Percentiles rank a stretch among this genome's conserved stretches.
phyloP scores from a whole-genome alignment of 2,329 filamentous ascomycete species.

The Xylariaceae sp. region DNA sequence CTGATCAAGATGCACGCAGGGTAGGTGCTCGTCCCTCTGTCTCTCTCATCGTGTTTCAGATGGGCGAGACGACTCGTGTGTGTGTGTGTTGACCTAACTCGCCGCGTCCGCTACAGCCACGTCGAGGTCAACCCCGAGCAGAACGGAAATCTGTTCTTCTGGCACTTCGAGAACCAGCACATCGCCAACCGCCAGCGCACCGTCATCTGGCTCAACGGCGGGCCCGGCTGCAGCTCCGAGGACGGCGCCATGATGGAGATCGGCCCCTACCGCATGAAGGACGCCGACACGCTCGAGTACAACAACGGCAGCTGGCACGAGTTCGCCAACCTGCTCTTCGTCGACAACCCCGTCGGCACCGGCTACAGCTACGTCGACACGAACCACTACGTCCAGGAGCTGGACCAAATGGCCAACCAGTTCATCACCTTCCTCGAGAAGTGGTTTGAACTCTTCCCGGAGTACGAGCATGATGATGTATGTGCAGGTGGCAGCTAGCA shows the following conservation, averaged over 20 bases:
- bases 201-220: conserved; percentile 95
- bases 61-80: no score
- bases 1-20: conserved; percentile 97
- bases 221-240: conserved; percentile 94
- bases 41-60: conserved; percentile 4
- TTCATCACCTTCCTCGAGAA: conserved; percentile 86
- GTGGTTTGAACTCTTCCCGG: conserved; percentile 83
- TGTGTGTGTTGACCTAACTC: no score
- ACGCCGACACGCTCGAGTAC: conserved; percentile 62
- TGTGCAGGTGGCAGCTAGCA: conserved; percentile 38
- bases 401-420: conserved; percentile 82
- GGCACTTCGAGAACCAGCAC: conserved; percentile 93
- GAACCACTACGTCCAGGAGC: conserved; percentile 75
- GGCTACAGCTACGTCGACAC: conserved; percentile 95
- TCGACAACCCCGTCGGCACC: conserved; percentile 94
- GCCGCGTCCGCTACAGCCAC: conserved; percentile 51
- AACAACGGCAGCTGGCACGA: conserved; percentile 98
- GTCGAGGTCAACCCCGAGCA: conserved; percentile 79
- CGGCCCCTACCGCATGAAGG: conserved; percentile 80
- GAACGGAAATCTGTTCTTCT: conserved; percentile 96
- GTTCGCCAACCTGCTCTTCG: conserved; percentile 93
- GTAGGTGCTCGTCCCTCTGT: conserved; percentile 44
- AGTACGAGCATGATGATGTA: conserved; percentile 88
- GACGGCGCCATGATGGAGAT: conserved; percentile 96
- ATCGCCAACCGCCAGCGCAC: conserved; percentile 87